Percentiles rank a stretch among this genome's conserved stretches.
Evolutionary conservation across 2,329 filamentous ascomycete genomes (phyloP).

Genomic region (Fusarium liriodendri): DNA sequence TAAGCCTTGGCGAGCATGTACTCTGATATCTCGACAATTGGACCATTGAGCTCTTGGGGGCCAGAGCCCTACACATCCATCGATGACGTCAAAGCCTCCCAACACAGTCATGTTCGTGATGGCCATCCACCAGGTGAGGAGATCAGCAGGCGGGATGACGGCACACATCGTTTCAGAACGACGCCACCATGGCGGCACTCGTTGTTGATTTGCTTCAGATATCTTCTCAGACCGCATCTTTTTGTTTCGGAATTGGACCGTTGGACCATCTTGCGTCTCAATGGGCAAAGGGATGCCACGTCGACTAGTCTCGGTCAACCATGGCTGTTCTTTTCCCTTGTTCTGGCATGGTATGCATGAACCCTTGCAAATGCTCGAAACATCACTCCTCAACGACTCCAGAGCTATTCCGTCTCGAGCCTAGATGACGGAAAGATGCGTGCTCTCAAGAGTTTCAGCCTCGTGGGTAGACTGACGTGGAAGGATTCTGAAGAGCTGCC

Average conservation of each 20-base stretch:
- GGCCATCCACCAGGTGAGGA: constrained; percentile 10
- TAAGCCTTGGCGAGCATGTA: not conserved
- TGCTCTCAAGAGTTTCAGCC: constrained; percentile 38
- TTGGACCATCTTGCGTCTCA: not conserved
- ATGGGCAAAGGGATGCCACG: constrained; percentile 39
- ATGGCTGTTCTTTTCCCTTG: constrained; percentile 14
- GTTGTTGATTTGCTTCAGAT: not conserved
- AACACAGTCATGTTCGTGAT: constrained; percentile 27
- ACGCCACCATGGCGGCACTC: constrained; percentile 20
- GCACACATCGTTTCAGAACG: constrained; percentile 21
- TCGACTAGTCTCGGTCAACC: constrained; percentile 31
- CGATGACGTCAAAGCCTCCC: constrained; percentile 42
- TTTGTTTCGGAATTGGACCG: constrained; percentile 1
- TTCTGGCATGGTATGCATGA: constrained; percentile 13
- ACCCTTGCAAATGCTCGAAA: constrained; percentile 14
- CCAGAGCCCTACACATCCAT: not conserved
- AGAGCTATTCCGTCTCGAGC: not conserved
- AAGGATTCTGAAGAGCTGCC: constrained; percentile 27
- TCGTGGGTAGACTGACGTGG: constrained; percentile 42
- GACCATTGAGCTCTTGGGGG: not conserved
- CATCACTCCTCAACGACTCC: constrained; percentile 9
- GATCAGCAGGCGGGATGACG: constrained; percentile 28
- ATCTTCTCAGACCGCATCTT: not conserved
- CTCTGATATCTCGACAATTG: not conserved
- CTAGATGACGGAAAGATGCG: not conserved